Evolutionary conservation across 2,329 filamentous ascomycete genomes (phyloP), one percentile per base, ranked within the genome.

Genomic region (Amauroascus verrucosus): DNA sequence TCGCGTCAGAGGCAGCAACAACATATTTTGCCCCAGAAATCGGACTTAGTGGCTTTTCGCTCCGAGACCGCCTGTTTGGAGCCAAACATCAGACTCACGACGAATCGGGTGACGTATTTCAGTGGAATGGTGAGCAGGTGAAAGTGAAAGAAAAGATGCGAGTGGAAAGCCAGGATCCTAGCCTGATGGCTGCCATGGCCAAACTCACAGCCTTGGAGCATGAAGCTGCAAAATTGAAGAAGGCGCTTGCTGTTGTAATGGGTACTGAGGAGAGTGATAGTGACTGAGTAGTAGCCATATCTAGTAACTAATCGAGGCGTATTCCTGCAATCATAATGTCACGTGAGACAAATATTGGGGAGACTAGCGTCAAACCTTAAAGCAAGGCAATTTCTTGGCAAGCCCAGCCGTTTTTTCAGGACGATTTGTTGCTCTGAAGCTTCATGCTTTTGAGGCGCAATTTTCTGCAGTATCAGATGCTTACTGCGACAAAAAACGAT

Each of bases 81-180:
- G 62, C 64, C 44, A 66, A 65, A 48, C 75, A 82, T 16, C 75
- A 84, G 1, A 82, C 84, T 60, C 86, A 90, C 66, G 86, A 90
- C 67, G 91, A 97, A 69, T 82, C 84, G 58, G 85, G 91, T 56
- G 78, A 82, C 35, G 73, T 86, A 0, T 96, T 95, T 67, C 75
- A 73, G 3, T 96, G 79, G 69, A 74, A 72, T 13, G 79, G 80
- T 3, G 77, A 82, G 53, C 82, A 93, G 57, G 89, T 96, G 2
- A 84, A 82, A 58, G 91, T 97, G 44, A 82, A 84, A 60, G 91
- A 96, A 67, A 96, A 96, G 72, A 80, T 95, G 3, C 78, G 86
- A 38, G 84, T 96, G 1, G 90, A 95, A 68, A 91, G 82, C 62
- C 87, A 89, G 53, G 90, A 97, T 67, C 91, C 91, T 1, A 90